A percentile compares a stretch with the other conserved stretches of the same genome.
These are phyloP conservation scores for Ophiostoma novo-ulmi DNA, from an alignment of 2,329 filamentous ascomycete genomes.

Conservation along the genomic window DNA sequence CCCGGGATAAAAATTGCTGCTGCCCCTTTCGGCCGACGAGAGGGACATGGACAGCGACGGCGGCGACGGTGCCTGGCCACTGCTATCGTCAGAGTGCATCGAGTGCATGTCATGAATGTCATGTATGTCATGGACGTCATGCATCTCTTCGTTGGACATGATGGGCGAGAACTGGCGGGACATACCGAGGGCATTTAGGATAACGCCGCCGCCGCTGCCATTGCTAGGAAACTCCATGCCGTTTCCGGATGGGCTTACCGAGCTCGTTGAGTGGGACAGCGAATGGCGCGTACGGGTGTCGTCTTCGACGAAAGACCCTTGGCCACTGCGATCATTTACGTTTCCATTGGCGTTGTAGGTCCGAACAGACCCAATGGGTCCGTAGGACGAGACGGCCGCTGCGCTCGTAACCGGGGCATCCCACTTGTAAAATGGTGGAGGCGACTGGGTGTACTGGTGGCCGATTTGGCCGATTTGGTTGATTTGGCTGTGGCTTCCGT, in stretches of 20 bases:
- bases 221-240: not conserved
- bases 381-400: slow-evolving; percentile 25
- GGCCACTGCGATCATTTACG: slow-evolving; percentile 32
- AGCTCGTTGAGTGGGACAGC: not conserved
- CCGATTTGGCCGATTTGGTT: not conserved
- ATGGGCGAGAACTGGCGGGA: slow-evolving; percentile 16
- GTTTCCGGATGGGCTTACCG: not conserved
- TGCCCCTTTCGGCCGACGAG: not conserved
- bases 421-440: slow-evolving; percentile 24
- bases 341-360: slow-evolving; percentile 27
- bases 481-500: slow-evolving; percentile 29
- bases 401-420: slow-evolving; percentile 20
- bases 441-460: slow-evolving; percentile 24
- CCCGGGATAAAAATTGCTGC: not conserved
- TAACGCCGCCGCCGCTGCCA: not conserved
- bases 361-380: slow-evolving; percentile 24
- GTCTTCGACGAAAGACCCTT: not conserved
- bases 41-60: slow-evolving; percentile 26
- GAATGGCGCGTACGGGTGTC: not conserved
- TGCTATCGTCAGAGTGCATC: not conserved
- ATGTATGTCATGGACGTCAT: not conserved
- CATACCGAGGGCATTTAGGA: not conserved
- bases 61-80: slow-evolving; percentile 37
- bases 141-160: slow-evolving; percentile 6
- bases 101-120: not conserved